Evolutionary conservation across 2,329 filamentous ascomycete species (phyloP), one percentile per base, ranked within the genome.

Genomic region (Xylariaceae sp.): DNA sequence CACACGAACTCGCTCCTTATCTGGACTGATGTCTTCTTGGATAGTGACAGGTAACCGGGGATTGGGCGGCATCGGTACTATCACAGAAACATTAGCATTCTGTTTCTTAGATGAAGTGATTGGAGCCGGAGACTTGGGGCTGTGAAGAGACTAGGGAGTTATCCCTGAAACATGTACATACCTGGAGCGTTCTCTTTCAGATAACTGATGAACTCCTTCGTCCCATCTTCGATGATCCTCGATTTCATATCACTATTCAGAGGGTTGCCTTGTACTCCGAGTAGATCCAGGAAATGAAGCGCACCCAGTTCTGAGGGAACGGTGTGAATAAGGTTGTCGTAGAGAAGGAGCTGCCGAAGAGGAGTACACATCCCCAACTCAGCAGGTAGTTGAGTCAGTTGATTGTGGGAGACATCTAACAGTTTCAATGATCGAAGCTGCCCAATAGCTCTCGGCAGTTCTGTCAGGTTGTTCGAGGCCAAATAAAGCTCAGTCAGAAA

Each of bases 301-400:
- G 89, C 93, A 7, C 93, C 93, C 45, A 98, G 71, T 63, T 97
- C 90, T 56, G 76, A 85, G 1, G 93, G 93, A 19, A 98, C 73
- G 17, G 80, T 83, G 47, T 80, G 79, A 41, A 98, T 84, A 48
- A 87, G 78, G 64, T 98, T 98, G 68, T 95, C 89, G 63, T 95
- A 96, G 2, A 96, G 73, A 19, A 90, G 72, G 4, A 98, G 74
- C 51, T 87, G 83, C 66, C 88, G 89, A 41, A 98, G 72, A 53
- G 90, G 93, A 19, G 90, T 93, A 56, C 95, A 88, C 91, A 97
- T 98, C 59, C 93, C 93, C 46, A 98, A 81, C 69, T 98, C 91
- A 17, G 87, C 79, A 1, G 93, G 93, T 3, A 98, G 72, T 50
- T 86, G 81, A 8, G 76, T 77, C 45, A 98, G 74, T 47, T 91